These are phyloP conservation scores for Pleurotus sapidus DNA, from an alignment of 768 basidiomycete species.

Conservation along the genomic window DNA sequence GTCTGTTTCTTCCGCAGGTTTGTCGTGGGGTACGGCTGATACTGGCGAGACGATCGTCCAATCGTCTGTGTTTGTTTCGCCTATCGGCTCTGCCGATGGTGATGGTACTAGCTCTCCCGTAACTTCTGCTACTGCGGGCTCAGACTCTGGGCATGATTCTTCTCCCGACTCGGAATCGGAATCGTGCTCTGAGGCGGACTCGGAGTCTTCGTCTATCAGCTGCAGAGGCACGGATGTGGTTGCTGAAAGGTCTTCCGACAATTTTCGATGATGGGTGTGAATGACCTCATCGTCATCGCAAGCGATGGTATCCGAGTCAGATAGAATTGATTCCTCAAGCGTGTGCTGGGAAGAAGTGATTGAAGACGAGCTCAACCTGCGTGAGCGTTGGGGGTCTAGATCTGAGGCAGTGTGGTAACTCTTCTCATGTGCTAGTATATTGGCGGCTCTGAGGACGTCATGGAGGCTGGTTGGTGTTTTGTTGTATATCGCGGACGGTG, in stretches of 20 bases:
- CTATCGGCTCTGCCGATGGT: neutral
- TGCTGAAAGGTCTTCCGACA: neutral
- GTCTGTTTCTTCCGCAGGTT: neutral
- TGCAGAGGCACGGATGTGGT: neutral
- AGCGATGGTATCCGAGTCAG: neutral
- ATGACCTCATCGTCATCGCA: constrained; percentile 4
- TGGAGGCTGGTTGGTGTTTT: constrained; percentile 1
- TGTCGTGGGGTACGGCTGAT: neutral
- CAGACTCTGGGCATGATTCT: too few relatives aligned
- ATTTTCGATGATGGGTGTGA: neutral
- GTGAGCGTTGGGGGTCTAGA: neutral
- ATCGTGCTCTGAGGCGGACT: neutral
- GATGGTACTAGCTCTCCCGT: neutral
- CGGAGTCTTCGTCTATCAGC: neutral
- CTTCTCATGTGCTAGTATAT: neutral
- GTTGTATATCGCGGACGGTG: neutral
- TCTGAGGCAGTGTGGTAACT: neutral
- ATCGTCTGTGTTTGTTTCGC: neutral
- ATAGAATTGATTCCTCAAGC: neutral
- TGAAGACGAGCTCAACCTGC: neutral
- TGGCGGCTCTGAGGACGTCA: neutral
- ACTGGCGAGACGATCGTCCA: constrained; percentile 1
- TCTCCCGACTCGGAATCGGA: neutral
- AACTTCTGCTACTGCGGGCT: too few relatives aligned
- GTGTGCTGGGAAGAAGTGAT: neutral